Evolutionary conservation across 305 asterid genomes (phyloP).

Genomic region (Rubia peregrina): DNA sequence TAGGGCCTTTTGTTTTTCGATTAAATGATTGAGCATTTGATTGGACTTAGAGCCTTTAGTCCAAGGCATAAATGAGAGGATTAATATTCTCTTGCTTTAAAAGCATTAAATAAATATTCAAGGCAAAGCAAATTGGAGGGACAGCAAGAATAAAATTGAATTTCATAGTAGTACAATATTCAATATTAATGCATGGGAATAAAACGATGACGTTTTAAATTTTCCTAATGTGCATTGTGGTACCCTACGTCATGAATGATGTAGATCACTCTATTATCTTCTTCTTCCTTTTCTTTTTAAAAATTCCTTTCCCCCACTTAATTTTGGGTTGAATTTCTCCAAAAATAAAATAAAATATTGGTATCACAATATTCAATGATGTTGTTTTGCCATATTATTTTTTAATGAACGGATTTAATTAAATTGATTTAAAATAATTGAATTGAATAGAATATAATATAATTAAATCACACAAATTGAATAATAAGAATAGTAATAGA

Average conservation of each 20-base stretch:
- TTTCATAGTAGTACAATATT: not conserved
- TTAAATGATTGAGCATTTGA: not conserved
- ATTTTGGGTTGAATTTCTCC: not conserved
- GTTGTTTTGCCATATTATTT: too few relatives aligned
- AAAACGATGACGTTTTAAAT: not conserved
- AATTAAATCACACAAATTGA: too few relatives aligned
- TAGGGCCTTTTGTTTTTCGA: not conserved
- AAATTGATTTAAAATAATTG: too few relatives aligned
- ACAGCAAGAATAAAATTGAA: not conserved
- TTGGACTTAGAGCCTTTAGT: constrained; percentile 5
- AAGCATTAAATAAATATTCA: not conserved
- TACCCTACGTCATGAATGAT: not conserved
- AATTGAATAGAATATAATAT: too few relatives aligned
- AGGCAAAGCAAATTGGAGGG: not conserved
- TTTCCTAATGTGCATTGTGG: not conserved
- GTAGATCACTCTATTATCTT: not conserved
- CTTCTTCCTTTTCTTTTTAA: not conserved
- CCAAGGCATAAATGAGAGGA: constrained; percentile 4
- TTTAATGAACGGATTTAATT: too few relatives aligned
- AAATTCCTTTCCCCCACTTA: too few relatives aligned
- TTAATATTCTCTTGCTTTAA: constrained; percentile 1
- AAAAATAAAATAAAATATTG: not conserved
- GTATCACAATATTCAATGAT: too few relatives aligned
- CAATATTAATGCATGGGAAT: not conserved
- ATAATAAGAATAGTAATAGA: too few relatives aligned